phyloP scores from a whole-genome alignment of 129 eudicot genomes.

The Apium graveolens region DNA sequence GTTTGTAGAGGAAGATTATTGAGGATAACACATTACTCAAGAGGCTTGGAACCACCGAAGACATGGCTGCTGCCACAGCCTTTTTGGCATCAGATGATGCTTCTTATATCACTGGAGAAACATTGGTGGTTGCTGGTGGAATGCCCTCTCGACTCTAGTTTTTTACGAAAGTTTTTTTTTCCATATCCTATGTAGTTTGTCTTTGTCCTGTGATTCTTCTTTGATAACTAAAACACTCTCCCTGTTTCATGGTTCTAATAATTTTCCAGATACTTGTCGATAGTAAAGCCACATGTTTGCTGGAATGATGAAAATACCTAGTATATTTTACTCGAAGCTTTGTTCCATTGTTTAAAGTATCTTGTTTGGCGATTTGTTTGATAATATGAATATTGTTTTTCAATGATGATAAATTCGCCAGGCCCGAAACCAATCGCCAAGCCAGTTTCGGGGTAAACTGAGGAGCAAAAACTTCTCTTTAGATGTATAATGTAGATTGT shows the following conservation, averaged over 20 bases:
- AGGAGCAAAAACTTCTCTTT: not conserved
- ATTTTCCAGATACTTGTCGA: not conserved
- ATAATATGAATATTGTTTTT: not conserved
- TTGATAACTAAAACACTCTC: too few relatives aligned
- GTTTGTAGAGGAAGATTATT: conserved; percentile 43
- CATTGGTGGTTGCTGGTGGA: conserved; percentile 89
- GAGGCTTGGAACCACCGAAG: conserved; percentile 83
- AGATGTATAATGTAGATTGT: not conserved
- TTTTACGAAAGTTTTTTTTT: not conserved
- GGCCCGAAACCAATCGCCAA: not conserved
- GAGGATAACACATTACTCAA: conserved; percentile 62
- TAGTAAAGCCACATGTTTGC: not conserved
- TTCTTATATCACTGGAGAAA: conserved; percentile 90
- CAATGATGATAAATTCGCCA: not conserved
- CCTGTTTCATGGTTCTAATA: not conserved
- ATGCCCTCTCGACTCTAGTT: conserved; percentile 65
- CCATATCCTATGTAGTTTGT: not conserved
- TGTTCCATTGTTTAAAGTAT: not conserved
- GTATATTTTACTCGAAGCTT: not conserved
- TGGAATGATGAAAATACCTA: not conserved
- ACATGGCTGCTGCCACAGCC: conserved; percentile 87
- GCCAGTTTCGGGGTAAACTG: not conserved
- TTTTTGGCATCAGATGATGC: conserved; percentile 94
- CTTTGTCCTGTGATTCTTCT: not conserved
- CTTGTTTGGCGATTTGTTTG: not conserved